These are phyloP conservation scores for Claviceps paspali DNA, from an alignment of 2,329 filamentous ascomycete genomes.

Conservation along the genomic window DNA sequence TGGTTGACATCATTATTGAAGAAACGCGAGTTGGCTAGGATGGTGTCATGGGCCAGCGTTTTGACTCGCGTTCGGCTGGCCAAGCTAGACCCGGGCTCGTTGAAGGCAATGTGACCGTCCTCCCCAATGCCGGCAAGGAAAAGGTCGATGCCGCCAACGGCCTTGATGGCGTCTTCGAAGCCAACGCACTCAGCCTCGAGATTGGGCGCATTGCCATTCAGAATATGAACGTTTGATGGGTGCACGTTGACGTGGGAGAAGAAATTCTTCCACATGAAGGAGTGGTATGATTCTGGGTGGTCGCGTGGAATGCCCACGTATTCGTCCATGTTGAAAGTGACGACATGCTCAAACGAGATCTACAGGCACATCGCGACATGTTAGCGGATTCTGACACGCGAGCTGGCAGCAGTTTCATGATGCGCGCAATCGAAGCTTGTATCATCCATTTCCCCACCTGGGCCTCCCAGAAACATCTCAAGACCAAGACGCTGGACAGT, in stretches of 20 bases:
- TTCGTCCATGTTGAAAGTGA: constrained; percentile 92
- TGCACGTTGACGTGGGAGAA: constrained; percentile 74
- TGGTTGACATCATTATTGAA: constrained; percentile 59
- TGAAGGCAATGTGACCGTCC: constrained; percentile 82
- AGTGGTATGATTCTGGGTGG: constrained; percentile 76
- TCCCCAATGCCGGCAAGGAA: constrained; percentile 76
- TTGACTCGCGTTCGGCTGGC: constrained; percentile 69
- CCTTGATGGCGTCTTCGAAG: constrained; percentile 65
- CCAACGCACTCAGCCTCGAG: constrained; percentile 61
- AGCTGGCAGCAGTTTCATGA: background rate
- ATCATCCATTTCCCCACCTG: too few relatives aligned
- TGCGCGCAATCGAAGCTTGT: background rate
- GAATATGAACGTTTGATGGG: constrained; percentile 70
- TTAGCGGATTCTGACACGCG: constrained; percentile 3
- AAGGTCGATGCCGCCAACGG: constrained; percentile 64
- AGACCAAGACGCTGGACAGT: background rate
- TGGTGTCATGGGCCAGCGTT: constrained; percentile 76
- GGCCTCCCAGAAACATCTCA: too few relatives aligned
- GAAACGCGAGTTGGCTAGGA: constrained; percentile 72
- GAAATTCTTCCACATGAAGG: constrained; percentile 88
- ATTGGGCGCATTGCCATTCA: constrained; percentile 65
- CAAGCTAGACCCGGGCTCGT: constrained; percentile 71
- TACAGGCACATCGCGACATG: constrained; percentile 17
- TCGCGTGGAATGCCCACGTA: constrained; percentile 73
- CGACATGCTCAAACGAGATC: constrained; percentile 75